Conservation (phyloP, 2,329 filamentous ascomycete genomes). For the Seiridium unicorne region DNA sequence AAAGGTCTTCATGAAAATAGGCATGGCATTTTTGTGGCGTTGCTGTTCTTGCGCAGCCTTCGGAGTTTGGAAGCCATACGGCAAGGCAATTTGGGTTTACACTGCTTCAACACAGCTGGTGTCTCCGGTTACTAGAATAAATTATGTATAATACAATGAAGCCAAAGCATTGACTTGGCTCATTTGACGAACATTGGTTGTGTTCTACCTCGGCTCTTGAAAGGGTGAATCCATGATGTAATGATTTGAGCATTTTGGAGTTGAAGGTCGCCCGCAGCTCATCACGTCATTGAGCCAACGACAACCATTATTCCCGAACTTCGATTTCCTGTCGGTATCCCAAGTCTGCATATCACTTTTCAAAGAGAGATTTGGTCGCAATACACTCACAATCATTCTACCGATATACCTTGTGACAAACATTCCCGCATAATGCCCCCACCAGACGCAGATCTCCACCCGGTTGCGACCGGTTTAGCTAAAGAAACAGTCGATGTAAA, state of each 20-base stretch:
- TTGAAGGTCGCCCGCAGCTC: neutral
- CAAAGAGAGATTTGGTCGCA: no score
- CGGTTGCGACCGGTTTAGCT: slow-evolving; percentile 23
- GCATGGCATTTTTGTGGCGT: slow-evolving; percentile 30
- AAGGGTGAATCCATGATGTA: neutral
- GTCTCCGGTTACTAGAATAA: neutral
- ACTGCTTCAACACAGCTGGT: slow-evolving; percentile 39
- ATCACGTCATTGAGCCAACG: slow-evolving; percentile 4
- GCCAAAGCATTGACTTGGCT: neutral
- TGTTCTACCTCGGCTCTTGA: neutral
- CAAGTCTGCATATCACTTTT: neutral
- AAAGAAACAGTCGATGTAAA: slow-evolving; percentile 23
- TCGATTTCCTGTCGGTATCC: no score
- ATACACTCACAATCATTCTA: no score
- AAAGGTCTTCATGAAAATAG: slow-evolving; percentile 3
- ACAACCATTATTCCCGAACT: neutral
- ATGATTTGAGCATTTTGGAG: neutral
- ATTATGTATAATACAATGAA: slow-evolving; percentile 3
- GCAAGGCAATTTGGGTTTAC: slow-evolving; percentile 19
- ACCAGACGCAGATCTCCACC: slow-evolving; percentile 24
- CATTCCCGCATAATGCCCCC: slow-evolving; percentile 13
- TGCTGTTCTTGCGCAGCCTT: slow-evolving; percentile 26
- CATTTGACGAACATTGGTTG: neutral
- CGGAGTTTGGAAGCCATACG: slow-evolving; percentile 23
- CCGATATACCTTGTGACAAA: no score